Conservation (phyloP, 2,329 filamentous ascomycete species). For the Apiospora phragmitis region DNA sequence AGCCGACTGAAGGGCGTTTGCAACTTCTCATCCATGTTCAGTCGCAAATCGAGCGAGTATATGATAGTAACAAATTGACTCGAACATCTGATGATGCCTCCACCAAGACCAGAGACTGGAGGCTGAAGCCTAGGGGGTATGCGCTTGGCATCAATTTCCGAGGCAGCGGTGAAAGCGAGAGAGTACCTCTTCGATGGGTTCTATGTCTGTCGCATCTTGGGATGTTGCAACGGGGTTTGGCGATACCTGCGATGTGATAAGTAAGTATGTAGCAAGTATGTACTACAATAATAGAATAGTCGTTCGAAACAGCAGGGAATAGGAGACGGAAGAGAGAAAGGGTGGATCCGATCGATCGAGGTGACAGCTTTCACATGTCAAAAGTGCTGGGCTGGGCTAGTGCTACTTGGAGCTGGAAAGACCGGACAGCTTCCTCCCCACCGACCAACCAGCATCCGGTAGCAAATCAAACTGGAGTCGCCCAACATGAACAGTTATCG, state of each 20-base stretch:
- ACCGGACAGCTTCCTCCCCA: conserved; percentile 3
- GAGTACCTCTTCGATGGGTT: not conserved
- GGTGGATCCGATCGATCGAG: not conserved
- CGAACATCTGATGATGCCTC: not conserved
- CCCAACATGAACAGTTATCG: not conserved
- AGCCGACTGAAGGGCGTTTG: not conserved
- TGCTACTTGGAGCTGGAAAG: not conserved
- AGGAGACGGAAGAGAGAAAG: not conserved
- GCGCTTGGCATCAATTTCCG: not conserved
- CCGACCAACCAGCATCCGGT: not conserved
- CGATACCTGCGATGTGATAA: not conserved
- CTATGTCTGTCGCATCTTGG: not conserved
- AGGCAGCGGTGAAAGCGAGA: not conserved
- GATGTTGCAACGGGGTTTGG: not conserved
- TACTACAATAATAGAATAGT: not conserved
- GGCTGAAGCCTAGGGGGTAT: not conserved
- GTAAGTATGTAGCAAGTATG: not conserved
- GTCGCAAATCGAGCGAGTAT: not conserved
- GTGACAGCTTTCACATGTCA: conserved; percentile 7
- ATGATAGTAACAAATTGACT: not conserved
- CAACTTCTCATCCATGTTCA: not conserved
- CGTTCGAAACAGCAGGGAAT: not conserved
- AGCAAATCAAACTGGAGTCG: not conserved
- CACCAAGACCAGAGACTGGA: not conserved
- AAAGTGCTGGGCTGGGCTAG: not conserved